These are phyloP conservation scores for Colletotrichum filicis DNA, from an alignment of 2,329 filamentous ascomycete genomes.

Conservation along the genomic window DNA sequence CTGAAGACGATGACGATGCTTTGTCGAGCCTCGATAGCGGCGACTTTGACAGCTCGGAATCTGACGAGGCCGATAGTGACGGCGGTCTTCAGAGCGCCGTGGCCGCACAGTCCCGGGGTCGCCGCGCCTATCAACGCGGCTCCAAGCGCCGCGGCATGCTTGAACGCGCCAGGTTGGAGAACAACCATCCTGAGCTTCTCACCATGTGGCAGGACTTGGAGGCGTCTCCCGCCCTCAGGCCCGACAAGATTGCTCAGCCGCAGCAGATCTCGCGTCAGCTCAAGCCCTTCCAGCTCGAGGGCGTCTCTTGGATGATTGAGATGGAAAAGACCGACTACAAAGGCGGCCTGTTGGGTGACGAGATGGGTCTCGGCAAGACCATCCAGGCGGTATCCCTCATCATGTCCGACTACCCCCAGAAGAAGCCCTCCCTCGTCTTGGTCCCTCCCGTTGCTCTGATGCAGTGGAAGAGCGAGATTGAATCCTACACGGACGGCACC, in stretches of 20 bases:
- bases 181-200: conserved; percentile 79
- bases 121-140: conserved; percentile 47
- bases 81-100: conserved; percentile 4
- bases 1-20: conserved; percentile 9
- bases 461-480: conserved; percentile 91
- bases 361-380: conserved; percentile 99
- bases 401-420: conserved; percentile 95
- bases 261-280: conserved; percentile 81
- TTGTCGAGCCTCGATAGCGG: conserved; percentile 10
- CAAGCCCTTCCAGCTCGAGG: conserved; percentile 94
- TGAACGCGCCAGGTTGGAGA: conserved; percentile 76
- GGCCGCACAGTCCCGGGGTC: conserved; percentile 38
- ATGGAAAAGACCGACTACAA: conserved; percentile 90
- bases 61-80: conserved; percentile 2
- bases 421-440: conserved; percentile 82
- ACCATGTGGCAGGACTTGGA: conserved; percentile 88
- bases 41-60: neutral
- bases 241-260: conserved; percentile 75
- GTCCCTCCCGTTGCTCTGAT: conserved; percentile 94
- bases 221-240: conserved; percentile 73
- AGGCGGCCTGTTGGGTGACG: conserved; percentile 92
- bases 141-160: conserved; percentile 42
- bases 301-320: conserved; percentile 91
- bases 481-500: conserved; percentile 84
- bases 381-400: conserved; percentile 98